Base-by-base conservation (phyloP, 345 rosid species). In the Sisymbrium altissimum region DNA sequence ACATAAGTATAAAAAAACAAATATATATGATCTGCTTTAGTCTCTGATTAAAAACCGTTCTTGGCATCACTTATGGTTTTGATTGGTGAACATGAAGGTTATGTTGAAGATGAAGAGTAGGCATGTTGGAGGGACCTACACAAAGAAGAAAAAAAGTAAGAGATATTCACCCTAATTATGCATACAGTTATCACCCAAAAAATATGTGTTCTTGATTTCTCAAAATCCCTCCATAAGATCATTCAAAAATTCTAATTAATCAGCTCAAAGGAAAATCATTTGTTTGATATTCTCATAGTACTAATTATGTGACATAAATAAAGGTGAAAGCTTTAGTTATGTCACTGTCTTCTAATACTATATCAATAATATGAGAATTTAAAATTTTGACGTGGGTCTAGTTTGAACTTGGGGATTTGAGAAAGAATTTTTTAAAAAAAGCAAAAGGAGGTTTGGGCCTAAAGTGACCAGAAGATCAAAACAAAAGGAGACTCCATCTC, bases 91-190 rank as follows among this genome's bases (percentile, higher is more conserved):
- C 52, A 55, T 83, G 75, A 74, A 94, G 99, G 99, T 95, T 69
- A 95, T 80, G 79, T 62, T 92, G 85, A 95, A 95, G 93, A 95
- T 87, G 97, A 95, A 95, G 96, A 95, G 99, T 55, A 95, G 71
- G 56, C 97, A 95, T 79, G 91, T 90, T 52, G 96, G 88, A 76
- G 92, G 97, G 87, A 88, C 99, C 82, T 77, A 92, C 72, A 92
- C 97, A 38, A 95, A 95, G 85, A 95, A 95, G 97, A 92, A 95
- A 80, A 95, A 95, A 88, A 88, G 99, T 92, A 69, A 84, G 92
- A 59, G 33, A 77, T 65, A 71, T 45, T 81, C 62, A 66, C 70
- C 39, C 82, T 85, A 85, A 30, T 44, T 64, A 56, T 56, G 2
- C 55, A 54, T 72, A 43, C 15, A 40, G 3, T 21, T 71, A 9